phyloP scores from a whole-genome alignment of 352 stramenopile species.

The Labyrinthula sp. region DNA sequence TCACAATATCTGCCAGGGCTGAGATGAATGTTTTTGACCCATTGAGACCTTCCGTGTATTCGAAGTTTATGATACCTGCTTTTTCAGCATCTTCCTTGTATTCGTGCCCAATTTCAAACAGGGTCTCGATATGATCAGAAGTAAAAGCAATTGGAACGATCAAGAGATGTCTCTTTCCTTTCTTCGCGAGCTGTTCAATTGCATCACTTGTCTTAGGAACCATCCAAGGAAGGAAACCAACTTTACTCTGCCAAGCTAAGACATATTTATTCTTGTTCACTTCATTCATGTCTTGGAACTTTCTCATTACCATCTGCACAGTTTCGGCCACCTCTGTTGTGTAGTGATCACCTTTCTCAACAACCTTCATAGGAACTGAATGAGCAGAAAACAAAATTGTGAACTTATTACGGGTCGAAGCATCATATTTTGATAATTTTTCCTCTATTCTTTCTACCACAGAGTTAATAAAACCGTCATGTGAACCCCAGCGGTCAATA shows the following conservation, averaged over 20 bases:
- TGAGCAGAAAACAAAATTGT: conserved; percentile 68
- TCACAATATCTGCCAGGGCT: conserved; percentile 86
- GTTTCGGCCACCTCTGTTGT: conserved; percentile 32
- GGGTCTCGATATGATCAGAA: conserved; percentile 94
- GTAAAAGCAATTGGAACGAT: conserved; percentile 96
- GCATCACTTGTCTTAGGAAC: conserved; percentile 83
- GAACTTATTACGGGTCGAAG: conserved; percentile 35
- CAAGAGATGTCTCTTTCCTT: conserved; percentile 80
- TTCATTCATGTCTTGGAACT: conserved; percentile 7
- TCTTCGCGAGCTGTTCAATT: conserved; percentile 62
- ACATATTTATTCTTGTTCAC: conserved; percentile 48
- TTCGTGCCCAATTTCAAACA: conserved; percentile 98
- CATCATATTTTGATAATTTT: conserved; percentile 46
- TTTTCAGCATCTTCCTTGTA: conserved; percentile 84
- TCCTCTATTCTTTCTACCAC: conserved; percentile 59
- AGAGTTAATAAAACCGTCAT: conserved; percentile 76
- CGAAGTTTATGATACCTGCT: conserved; percentile 76
- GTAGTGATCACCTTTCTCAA: conserved; percentile 63
- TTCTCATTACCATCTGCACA: conserved; percentile 31
- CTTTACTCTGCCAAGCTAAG: conserved; percentile 85
- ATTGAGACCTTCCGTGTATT: conserved; percentile 81
- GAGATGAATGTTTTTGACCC: conserved; percentile 74
- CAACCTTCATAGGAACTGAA: conserved; percentile 61
- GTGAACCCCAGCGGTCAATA: conserved; percentile 70
- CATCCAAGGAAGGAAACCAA: conserved; percentile 93